phyloP scores from a whole-genome alignment of 2,329 filamentous ascomycete genomes.

The Stachybotrys echinatus region DNA sequence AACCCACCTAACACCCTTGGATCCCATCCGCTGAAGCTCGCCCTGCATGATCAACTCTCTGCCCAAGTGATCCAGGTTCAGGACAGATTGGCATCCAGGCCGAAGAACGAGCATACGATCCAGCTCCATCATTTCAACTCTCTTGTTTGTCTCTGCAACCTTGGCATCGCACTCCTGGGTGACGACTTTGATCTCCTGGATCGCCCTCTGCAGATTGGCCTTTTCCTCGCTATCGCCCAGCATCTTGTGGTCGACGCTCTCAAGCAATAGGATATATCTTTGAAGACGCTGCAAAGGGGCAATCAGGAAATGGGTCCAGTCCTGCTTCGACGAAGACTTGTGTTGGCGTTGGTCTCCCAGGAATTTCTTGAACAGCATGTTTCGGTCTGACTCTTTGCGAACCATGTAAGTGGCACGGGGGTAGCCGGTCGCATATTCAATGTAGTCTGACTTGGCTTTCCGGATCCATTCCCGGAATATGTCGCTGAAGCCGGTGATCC shows the following conservation, averaged over 20 bases:
- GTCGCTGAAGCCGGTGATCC: conserved; percentile 90
- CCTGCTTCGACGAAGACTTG: conserved; percentile 73
- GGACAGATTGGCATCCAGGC: conserved; percentile 80
- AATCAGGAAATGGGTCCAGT: conserved; percentile 94
- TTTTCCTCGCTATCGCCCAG: conserved; percentile 84
- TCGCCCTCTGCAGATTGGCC: conserved; percentile 72
- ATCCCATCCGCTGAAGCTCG: conserved; percentile 82
- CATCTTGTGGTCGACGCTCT: conserved; percentile 81
- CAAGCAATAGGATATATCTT: conserved; percentile 78
- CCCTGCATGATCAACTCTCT: conserved; percentile 85
- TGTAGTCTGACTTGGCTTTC: conserved; percentile 82
- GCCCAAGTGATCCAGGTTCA: conserved; percentile 92
- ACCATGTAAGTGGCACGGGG: conserved; percentile 79
- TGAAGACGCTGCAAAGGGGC: conserved; percentile 89
- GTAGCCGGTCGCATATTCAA: conserved; percentile 86
- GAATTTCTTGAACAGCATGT: conserved; percentile 81
- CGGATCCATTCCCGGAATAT: conserved; percentile 98
- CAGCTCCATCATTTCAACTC: conserved; percentile 83
- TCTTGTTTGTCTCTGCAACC: conserved; percentile 87
- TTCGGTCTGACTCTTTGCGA: conserved; percentile 76
- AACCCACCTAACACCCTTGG: conserved; percentile 85
- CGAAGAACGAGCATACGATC: conserved; percentile 77
- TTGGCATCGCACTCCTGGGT: conserved; percentile 87
- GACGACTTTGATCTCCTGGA: conserved; percentile 86
- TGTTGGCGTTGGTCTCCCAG: conserved; percentile 75